These are phyloP conservation scores for Wickerhamomyces sydowiorum DNA, from an alignment of 805 yeast species.

Conservation along the genomic window DNA sequence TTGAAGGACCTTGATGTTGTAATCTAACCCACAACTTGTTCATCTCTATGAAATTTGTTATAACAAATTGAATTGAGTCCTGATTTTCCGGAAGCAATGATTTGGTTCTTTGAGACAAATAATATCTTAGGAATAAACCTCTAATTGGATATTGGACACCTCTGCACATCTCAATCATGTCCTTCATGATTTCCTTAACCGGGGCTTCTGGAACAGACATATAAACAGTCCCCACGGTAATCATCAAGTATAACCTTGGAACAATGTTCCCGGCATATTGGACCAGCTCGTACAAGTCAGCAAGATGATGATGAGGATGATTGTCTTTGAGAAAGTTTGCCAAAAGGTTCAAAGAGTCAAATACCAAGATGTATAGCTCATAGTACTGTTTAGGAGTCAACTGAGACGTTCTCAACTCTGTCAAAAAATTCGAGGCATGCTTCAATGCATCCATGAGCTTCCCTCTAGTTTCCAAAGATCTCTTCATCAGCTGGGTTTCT, in stretches of 20 bases:
- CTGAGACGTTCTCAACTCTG: slow-evolving; percentile 71
- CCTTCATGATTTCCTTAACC: slow-evolving; percentile 79
- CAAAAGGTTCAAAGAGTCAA: slow-evolving; percentile 72
- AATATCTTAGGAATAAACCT: slow-evolving; percentile 87
- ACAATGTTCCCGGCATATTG: slow-evolving; percentile 93
- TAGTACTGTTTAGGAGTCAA: slow-evolving; percentile 89
- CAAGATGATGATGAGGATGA: slow-evolving; percentile 67
- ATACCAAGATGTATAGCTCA: slow-evolving; percentile 78
- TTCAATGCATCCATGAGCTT: slow-evolving; percentile 83
- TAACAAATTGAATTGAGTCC: slow-evolving; percentile 72
- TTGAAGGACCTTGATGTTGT: slow-evolving; percentile 91
- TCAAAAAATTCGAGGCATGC: slow-evolving; percentile 76
- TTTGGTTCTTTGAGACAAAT: slow-evolving; percentile 78
- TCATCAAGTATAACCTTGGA: slow-evolving; percentile 90
- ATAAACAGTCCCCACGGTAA: slow-evolving; percentile 89
- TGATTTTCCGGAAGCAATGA: slow-evolving; percentile 34
- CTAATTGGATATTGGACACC: slow-evolving; percentile 95
- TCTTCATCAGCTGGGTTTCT: slow-evolving; percentile 72
- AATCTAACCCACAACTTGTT: slow-evolving; percentile 95
- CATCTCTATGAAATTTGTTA: slow-evolving; percentile 92
- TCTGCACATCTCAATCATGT: slow-evolving; percentile 95
- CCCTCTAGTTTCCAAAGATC: slow-evolving; percentile 60
- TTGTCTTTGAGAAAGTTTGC: slow-evolving; percentile 59
- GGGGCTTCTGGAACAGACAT: slow-evolving; percentile 78
- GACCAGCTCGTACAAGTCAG: slow-evolving; percentile 89